phyloP scores from a whole-genome alignment of 2,329 filamentous ascomycete species.

The Ceratocystis ficicola region DNA sequence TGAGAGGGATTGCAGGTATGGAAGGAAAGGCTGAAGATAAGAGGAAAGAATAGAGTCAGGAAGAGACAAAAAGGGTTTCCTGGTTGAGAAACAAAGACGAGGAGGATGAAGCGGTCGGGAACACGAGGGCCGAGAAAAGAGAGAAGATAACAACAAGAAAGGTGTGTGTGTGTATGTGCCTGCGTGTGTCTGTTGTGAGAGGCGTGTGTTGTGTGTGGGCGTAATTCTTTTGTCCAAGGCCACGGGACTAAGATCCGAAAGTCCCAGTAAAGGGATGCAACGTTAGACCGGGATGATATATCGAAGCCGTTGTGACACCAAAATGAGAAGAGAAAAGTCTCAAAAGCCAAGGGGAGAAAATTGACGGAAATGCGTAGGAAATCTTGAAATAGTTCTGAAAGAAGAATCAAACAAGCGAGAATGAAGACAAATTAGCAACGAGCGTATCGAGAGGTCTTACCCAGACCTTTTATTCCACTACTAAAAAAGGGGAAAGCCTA shows the following conservation, averaged over 20 bases:
- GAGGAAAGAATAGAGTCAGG: not conserved
- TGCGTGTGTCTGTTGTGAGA: not conserved
- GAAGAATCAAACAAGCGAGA: not conserved
- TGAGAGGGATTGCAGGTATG: not conserved
- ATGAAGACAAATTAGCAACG: not conserved
- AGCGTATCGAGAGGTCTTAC: no score
- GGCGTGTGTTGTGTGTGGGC: not conserved
- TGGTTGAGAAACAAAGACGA: not conserved
- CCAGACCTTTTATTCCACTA: no score
- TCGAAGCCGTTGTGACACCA: not conserved
- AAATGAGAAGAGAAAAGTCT: not conserved
- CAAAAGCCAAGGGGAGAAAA: not conserved
- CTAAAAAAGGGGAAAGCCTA: no score
- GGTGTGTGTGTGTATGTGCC: not conserved
- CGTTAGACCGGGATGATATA: slow-evolving; percentile 1
- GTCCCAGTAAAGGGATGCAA: slow-evolving; percentile 1
- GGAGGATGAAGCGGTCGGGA: not conserved
- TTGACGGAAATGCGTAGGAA: not conserved
- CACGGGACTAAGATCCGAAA: not conserved
- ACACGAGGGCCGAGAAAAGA: not conserved
- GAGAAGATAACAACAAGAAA: not conserved
- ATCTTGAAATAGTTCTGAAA: not conserved
- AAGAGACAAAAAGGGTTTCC: not conserved
- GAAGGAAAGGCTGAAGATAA: not conserved
- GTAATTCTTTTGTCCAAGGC: not conserved